These are phyloP conservation scores for Trematosphaeria pertusa DNA, from an alignment of 2,329 filamentous ascomycete species.

Conservation along the genomic window DNA sequence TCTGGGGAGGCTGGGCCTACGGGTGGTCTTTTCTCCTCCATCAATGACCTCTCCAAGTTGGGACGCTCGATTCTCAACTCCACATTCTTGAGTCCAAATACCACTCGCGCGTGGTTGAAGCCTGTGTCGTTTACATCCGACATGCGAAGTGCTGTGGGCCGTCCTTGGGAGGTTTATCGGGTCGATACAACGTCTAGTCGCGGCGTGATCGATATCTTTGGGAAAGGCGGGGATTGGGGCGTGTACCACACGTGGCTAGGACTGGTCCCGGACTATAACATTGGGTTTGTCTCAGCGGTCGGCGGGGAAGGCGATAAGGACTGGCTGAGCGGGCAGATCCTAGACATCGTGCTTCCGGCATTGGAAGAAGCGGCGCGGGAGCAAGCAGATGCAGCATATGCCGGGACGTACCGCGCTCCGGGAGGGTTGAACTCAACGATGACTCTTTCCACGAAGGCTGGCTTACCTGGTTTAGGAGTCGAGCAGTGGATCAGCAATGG, in stretches of 20 bases:
- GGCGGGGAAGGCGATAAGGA: slow-evolving; percentile 31
- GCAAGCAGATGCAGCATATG: slow-evolving; percentile 30
- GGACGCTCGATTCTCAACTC: slow-evolving; percentile 49
- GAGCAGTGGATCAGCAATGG: slow-evolving; percentile 37
- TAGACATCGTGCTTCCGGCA: slow-evolving; percentile 16
- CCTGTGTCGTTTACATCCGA: slow-evolving; percentile 46
- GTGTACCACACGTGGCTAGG: slow-evolving; percentile 47
- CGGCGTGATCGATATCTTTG: slow-evolving; percentile 44
- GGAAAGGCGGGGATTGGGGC: slow-evolving; percentile 52
- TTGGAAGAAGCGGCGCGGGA: slow-evolving; percentile 29
- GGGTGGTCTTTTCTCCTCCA: slow-evolving; percentile 44
- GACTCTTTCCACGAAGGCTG: slow-evolving; percentile 27
- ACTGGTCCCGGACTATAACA: slow-evolving; percentile 52
- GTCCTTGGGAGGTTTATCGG: slow-evolving; percentile 50
- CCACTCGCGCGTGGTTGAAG: slow-evolving; percentile 51
- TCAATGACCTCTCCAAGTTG: slow-evolving; percentile 43
- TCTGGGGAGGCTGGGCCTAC: slow-evolving; percentile 9
- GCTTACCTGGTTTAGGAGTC: slow-evolving; percentile 32
- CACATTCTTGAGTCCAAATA: slow-evolving; percentile 38
- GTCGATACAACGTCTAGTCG: slow-evolving; percentile 12
- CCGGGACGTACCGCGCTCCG: slow-evolving; percentile 27
- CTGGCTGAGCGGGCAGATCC: slow-evolving; percentile 9
- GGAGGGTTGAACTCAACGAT: slow-evolving; percentile 29
- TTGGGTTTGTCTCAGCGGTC: slow-evolving; percentile 49
- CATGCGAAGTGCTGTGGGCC: slow-evolving; percentile 41